A percentile compares a stretch with the other conserved stretches of the same genome.
These are phyloP conservation scores for Penicillium sp. DNA, from an alignment of 2,329 filamentous ascomycete genomes.

Conservation along the genomic window DNA sequence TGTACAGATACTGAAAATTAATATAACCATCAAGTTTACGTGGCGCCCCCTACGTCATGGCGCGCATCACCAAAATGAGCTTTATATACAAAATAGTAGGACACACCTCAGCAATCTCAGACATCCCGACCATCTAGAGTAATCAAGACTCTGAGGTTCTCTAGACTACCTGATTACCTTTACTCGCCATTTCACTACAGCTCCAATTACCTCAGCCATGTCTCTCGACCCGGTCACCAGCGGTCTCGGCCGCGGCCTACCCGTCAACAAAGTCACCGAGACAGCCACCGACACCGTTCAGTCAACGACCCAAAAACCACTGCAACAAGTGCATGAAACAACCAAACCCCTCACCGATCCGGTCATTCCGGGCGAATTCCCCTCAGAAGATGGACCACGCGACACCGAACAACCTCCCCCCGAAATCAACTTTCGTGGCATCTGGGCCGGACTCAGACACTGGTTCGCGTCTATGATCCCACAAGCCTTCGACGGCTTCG, in stretches of 20 bases:
- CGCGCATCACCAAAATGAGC: background rate
- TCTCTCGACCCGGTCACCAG: conserved; percentile 32
- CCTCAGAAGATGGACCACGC: conserved; percentile 27
- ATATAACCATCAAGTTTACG: conserved; percentile 29
- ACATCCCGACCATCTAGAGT: background rate
- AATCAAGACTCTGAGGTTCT: background rate
- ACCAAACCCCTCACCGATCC: conserved; percentile 26
- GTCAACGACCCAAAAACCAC: conserved; percentile 19
- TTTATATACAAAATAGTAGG: conserved; percentile 20
- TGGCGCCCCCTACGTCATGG: conserved; percentile 32
- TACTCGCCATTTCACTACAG: background rate
- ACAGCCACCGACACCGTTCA: conserved; percentile 22
- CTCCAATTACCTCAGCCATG: conserved; percentile 20
- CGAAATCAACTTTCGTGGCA: conserved; percentile 24
- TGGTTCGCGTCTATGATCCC: conserved; percentile 31
- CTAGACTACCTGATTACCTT: no score
- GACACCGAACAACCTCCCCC: conserved; percentile 21
- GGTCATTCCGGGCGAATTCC: conserved; percentile 34
- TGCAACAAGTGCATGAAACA: conserved; percentile 22
- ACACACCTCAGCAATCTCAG: background rate
- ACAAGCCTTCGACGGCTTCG: conserved; percentile 33
- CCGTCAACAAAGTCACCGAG: conserved; percentile 25
- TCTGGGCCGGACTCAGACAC: conserved; percentile 21
- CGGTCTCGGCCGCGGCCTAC: conserved; percentile 26
- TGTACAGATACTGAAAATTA: conserved; percentile 17